Percentiles rank a stretch among this genome's conserved stretches.
Evolutionary conservation across 2,329 filamentous ascomycete species (phyloP).

Genomic region (Monosporascus sp.): DNA sequence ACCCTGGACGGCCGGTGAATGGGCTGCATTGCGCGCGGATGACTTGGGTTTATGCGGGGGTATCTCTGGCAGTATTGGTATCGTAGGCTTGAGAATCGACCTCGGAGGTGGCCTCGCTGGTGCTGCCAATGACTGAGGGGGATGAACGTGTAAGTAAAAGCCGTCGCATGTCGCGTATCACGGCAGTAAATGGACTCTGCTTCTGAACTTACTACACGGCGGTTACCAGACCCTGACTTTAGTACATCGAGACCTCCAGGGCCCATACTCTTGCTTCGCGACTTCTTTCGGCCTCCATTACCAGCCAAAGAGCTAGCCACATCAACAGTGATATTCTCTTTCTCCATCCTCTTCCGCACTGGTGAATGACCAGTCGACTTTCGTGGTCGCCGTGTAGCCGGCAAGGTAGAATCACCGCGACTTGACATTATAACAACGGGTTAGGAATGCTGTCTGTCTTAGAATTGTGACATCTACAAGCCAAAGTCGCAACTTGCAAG

Average conservation of each 20-base stretch:
- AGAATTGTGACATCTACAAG: not conserved
- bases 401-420: slow-evolving; percentile 42
- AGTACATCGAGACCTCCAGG: slow-evolving; percentile 83
- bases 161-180: not conserved
- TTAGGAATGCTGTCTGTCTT: not conserved
- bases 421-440: slow-evolving; percentile 29
- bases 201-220: slow-evolving; percentile 60
- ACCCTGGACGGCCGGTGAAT: slow-evolving; percentile 31
- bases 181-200: not conserved
- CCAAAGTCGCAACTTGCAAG: not conserved
- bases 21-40: slow-evolving; percentile 39
- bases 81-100: slow-evolving; percentile 78
- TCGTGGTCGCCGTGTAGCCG: slow-evolving; percentile 53
- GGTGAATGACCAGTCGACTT: slow-evolving; percentile 65
- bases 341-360: slow-evolving; percentile 54
- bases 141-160: slow-evolving; percentile 5
- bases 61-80: slow-evolving; percentile 61
- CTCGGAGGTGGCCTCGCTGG: slow-evolving; percentile 46
- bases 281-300: slow-evolving; percentile 54
- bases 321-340: slow-evolving; percentile 73
- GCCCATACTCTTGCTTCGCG: slow-evolving; percentile 91
- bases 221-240: slow-evolving; percentile 68
- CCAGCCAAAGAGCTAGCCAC: slow-evolving; percentile 48
- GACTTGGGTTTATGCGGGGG: slow-evolving; percentile 60
- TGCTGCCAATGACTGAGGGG: slow-evolving; percentile 47